A percentile compares a stretch with the other conserved stretches of the same genome.
phyloP scores from a whole-genome alignment of 805 yeast genomes.

The Candida quercuum region DNA sequence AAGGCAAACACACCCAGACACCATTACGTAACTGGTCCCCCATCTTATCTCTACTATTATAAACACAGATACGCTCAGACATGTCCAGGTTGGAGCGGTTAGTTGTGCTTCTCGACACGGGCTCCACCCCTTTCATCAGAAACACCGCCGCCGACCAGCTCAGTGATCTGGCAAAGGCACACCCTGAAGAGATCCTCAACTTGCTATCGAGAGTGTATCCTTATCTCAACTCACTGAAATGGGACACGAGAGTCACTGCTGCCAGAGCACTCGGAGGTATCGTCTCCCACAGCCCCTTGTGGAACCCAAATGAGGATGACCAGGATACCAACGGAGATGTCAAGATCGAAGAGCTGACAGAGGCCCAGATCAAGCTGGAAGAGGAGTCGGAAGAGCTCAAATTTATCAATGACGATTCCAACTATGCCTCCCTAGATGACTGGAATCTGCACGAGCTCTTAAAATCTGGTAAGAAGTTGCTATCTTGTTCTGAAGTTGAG shows the following conservation, averaged over 20 bases:
- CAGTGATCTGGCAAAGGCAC: slow-evolving; percentile 88
- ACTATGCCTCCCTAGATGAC: slow-evolving; percentile 41
- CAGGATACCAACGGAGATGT: slow-evolving; percentile 17
- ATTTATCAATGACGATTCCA: slow-evolving; percentile 28
- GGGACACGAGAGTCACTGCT: slow-evolving; percentile 97
- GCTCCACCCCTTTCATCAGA: slow-evolving; percentile 88
- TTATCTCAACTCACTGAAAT: slow-evolving; percentile 69
- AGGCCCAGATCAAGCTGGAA: slow-evolving; percentile 20
- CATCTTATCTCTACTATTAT: neutral
- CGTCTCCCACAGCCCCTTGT: slow-evolving; percentile 64
- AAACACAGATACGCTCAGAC: neutral
- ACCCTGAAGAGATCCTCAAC: slow-evolving; percentile 86
- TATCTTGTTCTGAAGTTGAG: slow-evolving; percentile 26
- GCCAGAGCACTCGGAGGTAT: slow-evolving; percentile 95
- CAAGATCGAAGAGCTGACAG: slow-evolving; percentile 17
- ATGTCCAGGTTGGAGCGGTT: slow-evolving; percentile 40
- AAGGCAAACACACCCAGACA: neutral
- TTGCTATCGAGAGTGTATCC: slow-evolving; percentile 88
- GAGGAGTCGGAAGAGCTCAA: slow-evolving; percentile 6
- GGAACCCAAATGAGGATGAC: slow-evolving; percentile 66
- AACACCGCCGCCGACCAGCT: slow-evolving; percentile 97
- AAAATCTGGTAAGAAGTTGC: slow-evolving; percentile 42
- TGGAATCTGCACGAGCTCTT: slow-evolving; percentile 47
- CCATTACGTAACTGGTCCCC: neutral
- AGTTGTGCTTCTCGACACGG: slow-evolving; percentile 70